phyloP scores from a whole-genome alignment of 75 land plant genomes.

The Pinus tabuliformis region DNA sequence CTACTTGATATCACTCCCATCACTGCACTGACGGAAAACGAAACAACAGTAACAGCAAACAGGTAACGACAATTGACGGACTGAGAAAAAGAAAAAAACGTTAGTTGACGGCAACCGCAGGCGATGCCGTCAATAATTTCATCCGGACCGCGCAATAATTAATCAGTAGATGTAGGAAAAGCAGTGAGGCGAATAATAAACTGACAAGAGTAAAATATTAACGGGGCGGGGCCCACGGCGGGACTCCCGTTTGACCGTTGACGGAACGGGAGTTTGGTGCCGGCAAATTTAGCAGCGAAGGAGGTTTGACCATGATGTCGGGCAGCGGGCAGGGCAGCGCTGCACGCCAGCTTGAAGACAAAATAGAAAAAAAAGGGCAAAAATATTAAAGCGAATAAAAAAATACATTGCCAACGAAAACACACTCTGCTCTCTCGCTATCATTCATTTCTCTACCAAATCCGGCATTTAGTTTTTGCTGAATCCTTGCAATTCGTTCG shows the following conservation, averaged over 20 bases:
- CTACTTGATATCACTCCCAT: neutral
- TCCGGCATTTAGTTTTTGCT: neutral
- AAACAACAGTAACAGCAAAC: neutral
- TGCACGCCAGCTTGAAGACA: neutral
- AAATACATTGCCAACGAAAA: neutral
- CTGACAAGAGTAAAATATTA: neutral
- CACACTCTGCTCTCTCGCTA: too few species aligned
- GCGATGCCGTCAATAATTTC: neutral
- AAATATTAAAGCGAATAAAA: neutral
- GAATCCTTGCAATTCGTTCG: neutral
- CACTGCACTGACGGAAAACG: neutral
- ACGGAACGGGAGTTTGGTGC: neutral
- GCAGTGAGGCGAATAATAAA: neutral
- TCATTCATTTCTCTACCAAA: too few species aligned
- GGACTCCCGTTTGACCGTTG: slow-evolving; percentile 7
- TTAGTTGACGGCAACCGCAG: slow-evolving; percentile 1
- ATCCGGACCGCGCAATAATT: neutral
- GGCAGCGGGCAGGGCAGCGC: slow-evolving; percentile 6
- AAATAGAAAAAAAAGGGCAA: neutral
- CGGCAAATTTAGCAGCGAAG: neutral
- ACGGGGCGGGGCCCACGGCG: neutral
- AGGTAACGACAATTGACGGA: neutral
- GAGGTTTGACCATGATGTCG: slow-evolving; percentile 5
- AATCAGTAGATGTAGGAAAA: too few species aligned
- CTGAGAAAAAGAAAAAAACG: neutral